Conservation (phyloP, 2,329 filamentous ascomycete species). For the Colletotrichum godetiae region DNA sequence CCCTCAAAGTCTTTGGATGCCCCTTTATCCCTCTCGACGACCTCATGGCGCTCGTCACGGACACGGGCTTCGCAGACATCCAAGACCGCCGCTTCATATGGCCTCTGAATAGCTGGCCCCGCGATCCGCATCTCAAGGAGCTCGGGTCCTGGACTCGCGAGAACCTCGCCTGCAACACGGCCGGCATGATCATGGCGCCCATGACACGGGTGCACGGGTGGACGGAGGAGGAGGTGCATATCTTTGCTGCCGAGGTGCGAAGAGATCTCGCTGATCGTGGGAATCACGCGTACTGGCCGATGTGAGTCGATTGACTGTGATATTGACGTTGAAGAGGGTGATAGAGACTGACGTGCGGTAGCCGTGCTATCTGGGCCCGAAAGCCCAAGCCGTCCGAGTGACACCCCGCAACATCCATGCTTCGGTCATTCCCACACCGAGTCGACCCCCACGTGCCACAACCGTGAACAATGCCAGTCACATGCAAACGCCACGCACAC, state of each 20-base stretch:
- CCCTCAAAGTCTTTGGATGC: conserved; percentile 46
- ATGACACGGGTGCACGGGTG: conserved; percentile 51
- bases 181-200: conserved; percentile 48
- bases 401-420: not conserved
- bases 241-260: conserved; percentile 39
- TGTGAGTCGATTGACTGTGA: not conserved
- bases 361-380: not conserved
- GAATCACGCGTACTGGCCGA: conserved; percentile 25
- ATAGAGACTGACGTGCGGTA: not conserved
- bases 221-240: conserved; percentile 43
- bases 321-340: not conserved
- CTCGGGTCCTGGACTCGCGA: conserved; percentile 43
- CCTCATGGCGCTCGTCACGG: conserved; percentile 33
- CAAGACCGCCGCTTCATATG: conserved; percentile 42
- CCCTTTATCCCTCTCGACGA: conserved; percentile 25
- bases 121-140: conserved; percentile 42
- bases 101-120: conserved; percentile 48
- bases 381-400: not conserved
- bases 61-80: conserved; percentile 44
- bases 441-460: not conserved
- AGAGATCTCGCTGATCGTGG: conserved; percentile 36
- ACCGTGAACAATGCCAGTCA: not conserved
- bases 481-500: not conserved
- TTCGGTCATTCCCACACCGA: not conserved
- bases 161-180: conserved; percentile 45